A percentile compares a stretch with the other conserved stretches of the same genome.
phyloP scores from a whole-genome alignment of 768 basidiomycete genomes.

The Mycena amicta region DNA sequence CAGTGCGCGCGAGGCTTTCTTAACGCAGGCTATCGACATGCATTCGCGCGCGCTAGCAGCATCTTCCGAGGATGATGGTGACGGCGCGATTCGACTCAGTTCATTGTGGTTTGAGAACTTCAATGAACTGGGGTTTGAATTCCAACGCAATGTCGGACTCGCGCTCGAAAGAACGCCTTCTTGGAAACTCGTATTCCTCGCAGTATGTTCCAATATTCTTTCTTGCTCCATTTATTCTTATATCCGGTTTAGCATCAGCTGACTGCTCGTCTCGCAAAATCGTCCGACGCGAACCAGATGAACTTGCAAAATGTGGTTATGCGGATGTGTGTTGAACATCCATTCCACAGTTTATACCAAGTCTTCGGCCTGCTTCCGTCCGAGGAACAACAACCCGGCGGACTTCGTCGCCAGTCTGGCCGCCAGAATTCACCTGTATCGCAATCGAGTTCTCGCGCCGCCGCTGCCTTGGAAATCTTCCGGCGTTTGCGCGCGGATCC shows the following conservation, averaged over 20 bases:
- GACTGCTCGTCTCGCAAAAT: constrained; percentile 77
- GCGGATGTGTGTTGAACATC: constrained; percentile 86
- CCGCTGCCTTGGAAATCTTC: constrained; percentile 68
- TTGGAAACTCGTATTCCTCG: constrained; percentile 86
- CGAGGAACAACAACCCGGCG: constrained; percentile 17
- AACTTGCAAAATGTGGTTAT: constrained; percentile 67
- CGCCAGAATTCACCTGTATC: constrained; percentile 34
- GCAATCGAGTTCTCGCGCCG: constrained; percentile 45
- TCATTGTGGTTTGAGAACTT: constrained; percentile 94
- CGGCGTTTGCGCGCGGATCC: constrained; percentile 50
- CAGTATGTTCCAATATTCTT: constrained; percentile 41
- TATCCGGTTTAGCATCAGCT: constrained; percentile 68
- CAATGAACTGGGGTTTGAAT: constrained; percentile 52
- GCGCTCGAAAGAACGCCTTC: constrained; percentile 72
- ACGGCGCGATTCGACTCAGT: constrained; percentile 76
- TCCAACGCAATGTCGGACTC: constrained; percentile 39
- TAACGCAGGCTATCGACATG: constrained; percentile 80
- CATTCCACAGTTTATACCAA: constrained; percentile 92
- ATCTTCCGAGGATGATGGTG: constrained; percentile 76
- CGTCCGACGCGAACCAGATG: constrained; percentile 47
- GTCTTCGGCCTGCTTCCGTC: constrained; percentile 70
- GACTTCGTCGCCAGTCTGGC: constrained; percentile 46
- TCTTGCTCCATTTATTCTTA: background rate
- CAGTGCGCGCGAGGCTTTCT: constrained; percentile 57
- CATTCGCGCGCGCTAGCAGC: constrained; percentile 74